phyloP scores from a whole-genome alignment of 2,329 filamentous ascomycete species.

The Plenodomus tracheiphilus region DNA sequence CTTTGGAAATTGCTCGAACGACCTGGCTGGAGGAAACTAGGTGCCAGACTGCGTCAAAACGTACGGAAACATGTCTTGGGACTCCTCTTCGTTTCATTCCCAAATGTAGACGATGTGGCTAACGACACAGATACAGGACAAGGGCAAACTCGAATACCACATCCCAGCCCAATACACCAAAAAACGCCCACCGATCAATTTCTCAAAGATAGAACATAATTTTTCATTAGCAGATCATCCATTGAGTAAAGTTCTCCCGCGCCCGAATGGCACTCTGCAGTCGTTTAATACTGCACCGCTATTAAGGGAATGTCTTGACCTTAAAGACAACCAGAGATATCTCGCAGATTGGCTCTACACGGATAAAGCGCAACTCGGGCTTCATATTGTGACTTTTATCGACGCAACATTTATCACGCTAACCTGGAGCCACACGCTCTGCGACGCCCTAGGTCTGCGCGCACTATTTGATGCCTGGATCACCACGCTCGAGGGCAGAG shows the following conservation, averaged over 20 bases:
- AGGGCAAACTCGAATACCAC: slow-evolving; percentile 46
- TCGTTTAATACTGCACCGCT: slow-evolving; percentile 1
- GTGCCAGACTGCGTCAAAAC: slow-evolving; percentile 49
- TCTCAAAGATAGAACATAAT: slow-evolving; percentile 43
- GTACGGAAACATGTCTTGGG: slow-evolving; percentile 27
- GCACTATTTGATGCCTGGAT: slow-evolving; percentile 25
- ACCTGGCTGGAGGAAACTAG: slow-evolving; percentile 53
- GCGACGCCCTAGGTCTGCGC: slow-evolving; percentile 24
- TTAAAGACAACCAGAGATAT: slow-evolving; percentile 4
- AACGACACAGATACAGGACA: slow-evolving; percentile 7
- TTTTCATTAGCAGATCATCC: slow-evolving; percentile 49
- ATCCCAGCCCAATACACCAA: slow-evolving; percentile 44
- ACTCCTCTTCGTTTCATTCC: too few relatives aligned
- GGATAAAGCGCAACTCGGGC: slow-evolving; percentile 22
- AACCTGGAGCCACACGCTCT: slow-evolving; percentile 25
- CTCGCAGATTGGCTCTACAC: slow-evolving; percentile 23
- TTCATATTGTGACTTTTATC: slow-evolving; percentile 24
- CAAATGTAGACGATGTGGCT: too few relatives aligned
- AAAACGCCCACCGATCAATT: slow-evolving; percentile 48
- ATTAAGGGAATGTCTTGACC: slow-evolving; percentile 5
- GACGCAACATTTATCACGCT: slow-evolving; percentile 29
- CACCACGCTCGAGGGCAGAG: slow-evolving; percentile 24
- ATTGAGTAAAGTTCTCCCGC: slow-evolving; percentile 45
- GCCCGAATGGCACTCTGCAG: slow-evolving; percentile 8
- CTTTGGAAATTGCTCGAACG: slow-evolving; percentile 47